Evolutionary conservation across 1,284 basidiomycete species (phyloP), one percentile per base, ranked within the genome.

Genomic region (Ustilago lituana): DNA sequence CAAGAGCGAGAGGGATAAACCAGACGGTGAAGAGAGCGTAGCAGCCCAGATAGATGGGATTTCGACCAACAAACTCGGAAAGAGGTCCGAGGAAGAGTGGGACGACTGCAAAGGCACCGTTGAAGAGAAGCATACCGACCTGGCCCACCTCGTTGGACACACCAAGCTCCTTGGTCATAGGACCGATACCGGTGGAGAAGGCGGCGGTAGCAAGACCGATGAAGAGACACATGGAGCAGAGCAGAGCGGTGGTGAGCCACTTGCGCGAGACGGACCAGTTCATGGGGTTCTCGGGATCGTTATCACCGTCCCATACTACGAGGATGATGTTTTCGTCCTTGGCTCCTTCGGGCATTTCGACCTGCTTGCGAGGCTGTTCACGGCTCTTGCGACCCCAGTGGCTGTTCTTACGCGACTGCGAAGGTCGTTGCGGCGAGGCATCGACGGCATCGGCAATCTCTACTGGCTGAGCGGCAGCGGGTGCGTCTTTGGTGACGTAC

Each of bases 171-270:
- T 69, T 40, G 9, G 74, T 50, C 80, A 82, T 82, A 23, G 63
- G 60, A 23, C 50, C 56, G 32, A 76, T 63, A 24, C 79, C 77
- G n/a, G 56, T 65, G 3, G 78, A 81, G 68, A 77, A 82, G 15
- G 74, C 80, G 22, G 75, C 75, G 11, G 79, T 82, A n/a, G 78
- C 71, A 2, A 82, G 71, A 35, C 80, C 79, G 51, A 80, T 80
- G 48, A 74, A 73, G 31, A 73, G 64, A 24, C 73, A 77, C 79
- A 80, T 81, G 57, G 58, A 49, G 54, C 73, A 76, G 11, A 81
- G 72, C 2, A 81, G 61, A 54, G 72, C 65, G 37, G 75, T 76
- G 26, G 54, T 77, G 36, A 70, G 51, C 63, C 74, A 68, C 58
- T 77, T 77, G 40, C 70, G 62, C 20, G 29, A 31, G 10, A 50